Base-by-base conservation (phyloP, 2,329 filamentous ascomycete genomes). In the Zasmidium angulare region DNA sequence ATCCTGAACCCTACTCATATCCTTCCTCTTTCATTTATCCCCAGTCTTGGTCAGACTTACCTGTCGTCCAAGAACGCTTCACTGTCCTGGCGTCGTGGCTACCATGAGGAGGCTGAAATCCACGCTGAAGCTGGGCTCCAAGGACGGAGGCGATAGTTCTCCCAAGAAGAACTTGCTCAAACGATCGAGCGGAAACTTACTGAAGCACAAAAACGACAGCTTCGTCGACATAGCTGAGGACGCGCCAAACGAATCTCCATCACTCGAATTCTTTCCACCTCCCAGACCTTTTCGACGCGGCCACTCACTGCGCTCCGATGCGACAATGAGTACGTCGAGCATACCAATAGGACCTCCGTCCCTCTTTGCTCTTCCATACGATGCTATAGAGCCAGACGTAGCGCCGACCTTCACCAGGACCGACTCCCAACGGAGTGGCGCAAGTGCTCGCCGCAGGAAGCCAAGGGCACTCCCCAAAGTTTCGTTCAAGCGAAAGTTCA, bases 101-200 rank as follows among this genome's bases (percentile, higher is more conserved):
- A 19, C 36, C n/a, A 19, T 43, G 12, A 43, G 36, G 14, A 43
- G 36, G n/a, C 36, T 43, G n/a, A 43, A 43, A 19, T 43, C 36
- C 4, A 17, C 36, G 36, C 36, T 43, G 7, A 43, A 43, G 36
- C n/a, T 43, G 36, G 36, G 36, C 36, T 43, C 36, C 6, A 43
- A 43, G n/a, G 36, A 43, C 36, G 3, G n/a, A 7, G 36, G n/a
- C 36, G 14, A 43, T 17, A 4, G n/a, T 17, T 17, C n/a, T 17
- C 14, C 36, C 12, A 43, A 19, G 7, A 43, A 43, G n/a, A 17
- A 7, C 14, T 3, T 46, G 17, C 46, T 56, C 50, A 59, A 50
- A 22, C 43, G 46, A 24, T 59, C 60, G 19, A 56, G 23, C 14
- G 56, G 56, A 21, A 59, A 54, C 23, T 29, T 58, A 9, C 48